Conservation (phyloP, 345 rosid species). For the Clausena lansium region DNA sequence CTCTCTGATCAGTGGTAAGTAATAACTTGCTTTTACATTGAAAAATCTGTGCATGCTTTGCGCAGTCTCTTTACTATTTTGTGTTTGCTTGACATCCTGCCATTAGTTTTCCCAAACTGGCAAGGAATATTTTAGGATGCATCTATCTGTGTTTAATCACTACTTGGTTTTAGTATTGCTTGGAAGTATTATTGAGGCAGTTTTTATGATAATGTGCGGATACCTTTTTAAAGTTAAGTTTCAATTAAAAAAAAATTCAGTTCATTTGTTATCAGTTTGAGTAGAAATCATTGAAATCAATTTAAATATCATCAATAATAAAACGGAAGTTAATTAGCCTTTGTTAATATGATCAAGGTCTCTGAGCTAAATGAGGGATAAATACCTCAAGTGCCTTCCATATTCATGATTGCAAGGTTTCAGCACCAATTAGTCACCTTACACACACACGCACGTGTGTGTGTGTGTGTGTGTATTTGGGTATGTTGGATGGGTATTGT, state of each 20-base stretch:
- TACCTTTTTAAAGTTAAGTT: not conserved
- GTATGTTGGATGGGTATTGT: not conserved
- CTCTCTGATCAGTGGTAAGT: constrained; percentile 89
- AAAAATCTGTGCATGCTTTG: not conserved
- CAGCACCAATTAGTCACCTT: not conserved
- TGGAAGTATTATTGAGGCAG: too few relatives aligned
- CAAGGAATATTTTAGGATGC: not conserved
- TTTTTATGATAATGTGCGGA: not conserved
- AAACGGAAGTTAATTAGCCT: not conserved
- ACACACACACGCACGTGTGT: too few relatives aligned
- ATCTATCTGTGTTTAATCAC: not conserved
- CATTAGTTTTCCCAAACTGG: not conserved
- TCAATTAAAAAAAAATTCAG: too few relatives aligned
- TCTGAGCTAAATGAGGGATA: not conserved
- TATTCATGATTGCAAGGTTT: not conserved
- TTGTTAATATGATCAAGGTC: not conserved
- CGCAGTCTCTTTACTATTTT: not conserved
- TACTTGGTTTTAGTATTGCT: not conserved
- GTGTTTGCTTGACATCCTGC: not conserved
- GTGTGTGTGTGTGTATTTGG: too few relatives aligned
- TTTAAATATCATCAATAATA: not conserved
- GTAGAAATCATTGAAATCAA: too few relatives aligned
- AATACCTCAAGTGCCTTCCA: not conserved
- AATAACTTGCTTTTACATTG: not conserved
- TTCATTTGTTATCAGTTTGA: too few relatives aligned